phyloP scores from a whole-genome alignment of 2,329 filamentous ascomycete species.

The Lachnellula arida region DNA sequence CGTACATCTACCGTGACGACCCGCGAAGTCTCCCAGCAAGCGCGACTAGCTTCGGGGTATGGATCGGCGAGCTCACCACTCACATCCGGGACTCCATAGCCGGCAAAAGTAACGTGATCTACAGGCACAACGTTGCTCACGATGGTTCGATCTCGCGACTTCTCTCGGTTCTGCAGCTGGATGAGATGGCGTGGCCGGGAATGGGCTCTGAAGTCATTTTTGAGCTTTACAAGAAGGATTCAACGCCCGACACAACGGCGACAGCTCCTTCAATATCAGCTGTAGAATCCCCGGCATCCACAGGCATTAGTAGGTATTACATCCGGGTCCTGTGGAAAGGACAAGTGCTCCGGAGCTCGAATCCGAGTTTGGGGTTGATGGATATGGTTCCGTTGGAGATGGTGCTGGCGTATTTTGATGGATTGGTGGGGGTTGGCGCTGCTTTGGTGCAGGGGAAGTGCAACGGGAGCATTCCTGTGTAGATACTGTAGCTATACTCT shows the following conservation, averaged over 20 bases:
- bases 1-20: conserved; percentile 68
- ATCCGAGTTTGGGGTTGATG: conserved; percentile 61
- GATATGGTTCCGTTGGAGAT: conserved; percentile 66
- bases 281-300: background rate
- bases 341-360: conserved; percentile 60
- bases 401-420: conserved; percentile 67
- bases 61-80: conserved; percentile 64
- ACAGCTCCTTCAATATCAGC: conserved; percentile 15
- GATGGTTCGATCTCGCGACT: conserved; percentile 68
- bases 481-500: background rate
- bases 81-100: conserved; percentile 54
- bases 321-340: conserved; percentile 70
- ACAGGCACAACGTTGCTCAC: conserved; percentile 75
- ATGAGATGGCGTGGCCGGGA: conserved; percentile 77
- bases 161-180: conserved; percentile 65
- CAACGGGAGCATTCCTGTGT: conserved; percentile 15
- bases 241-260: conserved; percentile 7
- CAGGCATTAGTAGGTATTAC: conserved; percentile 38
- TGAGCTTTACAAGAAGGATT: conserved; percentile 57
- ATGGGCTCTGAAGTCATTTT: conserved; percentile 79
- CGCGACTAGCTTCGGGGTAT: conserved; percentile 62
- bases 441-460: conserved; percentile 39
- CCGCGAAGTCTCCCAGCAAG: conserved; percentile 58
- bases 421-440: conserved; percentile 54
- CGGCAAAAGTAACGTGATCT: conserved; percentile 44